Conservation (phyloP, 2,329 filamentous ascomycete species). For the Albophoma yamanashiensis region DNA sequence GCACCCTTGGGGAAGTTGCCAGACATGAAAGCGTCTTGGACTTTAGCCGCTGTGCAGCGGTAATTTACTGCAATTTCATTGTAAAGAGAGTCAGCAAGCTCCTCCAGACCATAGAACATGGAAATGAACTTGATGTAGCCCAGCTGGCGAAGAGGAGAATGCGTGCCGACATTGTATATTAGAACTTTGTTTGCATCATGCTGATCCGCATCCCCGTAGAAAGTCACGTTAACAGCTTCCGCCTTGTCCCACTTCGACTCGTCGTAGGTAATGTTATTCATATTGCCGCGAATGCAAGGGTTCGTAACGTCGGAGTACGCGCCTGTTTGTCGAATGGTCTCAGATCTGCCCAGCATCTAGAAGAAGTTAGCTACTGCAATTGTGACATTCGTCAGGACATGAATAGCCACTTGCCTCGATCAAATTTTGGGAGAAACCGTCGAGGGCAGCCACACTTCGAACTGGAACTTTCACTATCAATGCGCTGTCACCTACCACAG, state of each 20-base stretch:
- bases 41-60: conserved; percentile 2
- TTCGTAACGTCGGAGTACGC: conserved; percentile 3
- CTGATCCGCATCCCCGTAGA: conserved; percentile 1
- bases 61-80: conserved; percentile 1
- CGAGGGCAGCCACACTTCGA: conserved; percentile 2
- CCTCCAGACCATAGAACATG: conserved; percentile 3
- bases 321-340: conserved; percentile 1
- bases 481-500: conserved; percentile 1
- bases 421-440: conserved; percentile 3
- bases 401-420: neutral
- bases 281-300: conserved; percentile 4
- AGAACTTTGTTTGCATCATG: conserved; percentile 1
- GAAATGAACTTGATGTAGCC: conserved; percentile 5
- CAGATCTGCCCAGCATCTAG: conserved; percentile 3
- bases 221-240: conserved; percentile 2
- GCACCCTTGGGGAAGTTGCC: neutral
- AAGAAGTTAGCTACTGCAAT: neutral
- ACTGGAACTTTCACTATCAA: conserved; percentile 3
- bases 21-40: conserved; percentile 1
- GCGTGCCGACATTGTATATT: conserved; percentile 2
- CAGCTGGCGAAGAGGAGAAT: conserved; percentile 2
- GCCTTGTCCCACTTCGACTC: conserved; percentile 3
- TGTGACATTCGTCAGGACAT: neutral
- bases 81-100: conserved; percentile 1
- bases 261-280: conserved; percentile 2